These are phyloP conservation scores for Nelumbo lutea DNA, from an alignment of 164 flowering plant species.

Conservation along the genomic window DNA sequence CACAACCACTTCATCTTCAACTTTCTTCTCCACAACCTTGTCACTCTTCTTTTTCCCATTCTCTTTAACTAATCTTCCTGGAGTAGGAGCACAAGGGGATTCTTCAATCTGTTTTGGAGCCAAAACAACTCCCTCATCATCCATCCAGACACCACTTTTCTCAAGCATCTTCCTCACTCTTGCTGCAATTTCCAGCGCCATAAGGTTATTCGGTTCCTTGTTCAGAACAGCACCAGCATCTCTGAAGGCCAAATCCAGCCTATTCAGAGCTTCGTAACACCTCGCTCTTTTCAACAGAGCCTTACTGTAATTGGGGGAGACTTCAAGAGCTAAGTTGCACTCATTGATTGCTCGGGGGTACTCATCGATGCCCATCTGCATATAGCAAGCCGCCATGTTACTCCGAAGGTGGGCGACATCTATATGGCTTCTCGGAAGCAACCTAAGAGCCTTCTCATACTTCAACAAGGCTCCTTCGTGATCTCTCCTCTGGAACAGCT, in stretches of 20 bases:
- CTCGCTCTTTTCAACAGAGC: slow-evolving; percentile 79
- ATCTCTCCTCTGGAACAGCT: slow-evolving; percentile 69
- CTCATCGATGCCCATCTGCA: slow-evolving; percentile 77
- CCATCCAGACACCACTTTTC: slow-evolving; percentile 31
- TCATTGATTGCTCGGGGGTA: slow-evolving; percentile 72
- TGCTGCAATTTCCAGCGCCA: slow-evolving; percentile 64
- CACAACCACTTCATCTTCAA: slow-evolving; percentile 16
- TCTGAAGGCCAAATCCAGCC: slow-evolving; percentile 63
- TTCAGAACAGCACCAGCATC: slow-evolving; percentile 56
- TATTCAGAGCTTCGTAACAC: slow-evolving; percentile 75
- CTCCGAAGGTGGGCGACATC: slow-evolving; percentile 65
- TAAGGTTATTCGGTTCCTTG: slow-evolving; percentile 63
- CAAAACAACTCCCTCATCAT: slow-evolving; percentile 32
- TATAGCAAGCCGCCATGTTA: slow-evolving; percentile 81
- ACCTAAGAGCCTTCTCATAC: slow-evolving; percentile 74
- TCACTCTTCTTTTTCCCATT: slow-evolving; percentile 44
- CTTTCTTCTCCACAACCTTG: slow-evolving; percentile 11
- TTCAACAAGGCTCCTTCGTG: slow-evolving; percentile 70
- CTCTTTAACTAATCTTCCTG: slow-evolving; percentile 25
- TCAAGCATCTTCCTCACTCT: slow-evolving; percentile 45
- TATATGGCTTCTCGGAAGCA: slow-evolving; percentile 66
- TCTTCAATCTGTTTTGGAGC: slow-evolving; percentile 40
- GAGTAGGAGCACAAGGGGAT: slow-evolving; percentile 8
- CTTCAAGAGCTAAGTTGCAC: slow-evolving; percentile 83
- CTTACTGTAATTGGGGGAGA: slow-evolving; percentile 69